phyloP scores from a whole-genome alignment of 495 filamentous ascomycete species.

The Xylaria bambusicola region DNA sequence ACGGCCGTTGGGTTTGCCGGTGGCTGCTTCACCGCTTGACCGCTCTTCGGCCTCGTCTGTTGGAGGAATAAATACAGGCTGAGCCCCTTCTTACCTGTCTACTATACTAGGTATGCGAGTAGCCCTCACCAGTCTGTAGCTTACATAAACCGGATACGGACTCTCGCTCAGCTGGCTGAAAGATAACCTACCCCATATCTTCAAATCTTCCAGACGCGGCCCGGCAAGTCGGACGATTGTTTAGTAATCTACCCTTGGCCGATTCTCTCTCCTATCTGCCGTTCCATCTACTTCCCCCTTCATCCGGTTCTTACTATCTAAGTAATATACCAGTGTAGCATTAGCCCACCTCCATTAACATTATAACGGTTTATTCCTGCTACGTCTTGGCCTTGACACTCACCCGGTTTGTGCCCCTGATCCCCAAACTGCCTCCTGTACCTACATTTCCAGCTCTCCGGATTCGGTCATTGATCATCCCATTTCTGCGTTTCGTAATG shows the following conservation, averaged over 20 bases:
- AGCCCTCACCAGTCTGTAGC: neutral
- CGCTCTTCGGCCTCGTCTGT: neutral
- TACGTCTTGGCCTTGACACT: slow-evolving; percentile 3
- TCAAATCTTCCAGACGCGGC: neutral
- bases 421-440: neutral
- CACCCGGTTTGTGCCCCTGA: slow-evolving; percentile 5
- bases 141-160: neutral
- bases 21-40: neutral
- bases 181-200: neutral
- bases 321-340: neutral
- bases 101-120: no score
- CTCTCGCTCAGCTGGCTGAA: neutral
- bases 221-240: neutral
- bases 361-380: neutral
- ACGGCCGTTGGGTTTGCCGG: neutral
- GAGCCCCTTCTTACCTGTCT: neutral
- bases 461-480: neutral
- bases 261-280: neutral
- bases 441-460: neutral
- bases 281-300: neutral
- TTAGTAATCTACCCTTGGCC: neutral
- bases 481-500: neutral
- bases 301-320: neutral
- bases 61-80: slow-evolving; percentile 10
- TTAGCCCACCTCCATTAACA: neutral